Evolutionary conservation across 208 protist genomes (phyloP).

Genomic region (Crithidia bombi): DNA sequence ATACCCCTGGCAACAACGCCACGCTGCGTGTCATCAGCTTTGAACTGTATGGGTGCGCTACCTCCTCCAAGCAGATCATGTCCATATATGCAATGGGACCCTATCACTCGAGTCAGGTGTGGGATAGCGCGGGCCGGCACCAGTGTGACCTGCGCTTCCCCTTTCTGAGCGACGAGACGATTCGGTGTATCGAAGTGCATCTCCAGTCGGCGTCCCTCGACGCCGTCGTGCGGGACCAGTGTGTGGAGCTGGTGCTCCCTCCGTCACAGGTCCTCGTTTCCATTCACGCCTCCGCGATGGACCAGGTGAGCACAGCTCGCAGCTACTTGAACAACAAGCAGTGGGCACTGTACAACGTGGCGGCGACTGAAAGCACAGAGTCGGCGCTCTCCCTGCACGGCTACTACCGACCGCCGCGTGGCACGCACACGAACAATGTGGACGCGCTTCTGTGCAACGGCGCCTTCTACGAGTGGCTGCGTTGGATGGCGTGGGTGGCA

Average conservation of each 20-base stretch:
- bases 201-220: constrained; percentile 21
- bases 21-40: constrained; percentile 50
- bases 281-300: constrained; percentile 42
- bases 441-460: constrained; percentile 57
- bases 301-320: constrained; percentile 31
- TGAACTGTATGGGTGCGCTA: constrained; percentile 47
- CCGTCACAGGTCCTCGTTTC: constrained; percentile 30
- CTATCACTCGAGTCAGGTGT: constrained; percentile 29
- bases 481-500: constrained; percentile 50
- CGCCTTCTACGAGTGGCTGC: constrained; percentile 56
- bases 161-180: constrained; percentile 40
- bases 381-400: constrained; percentile 40
- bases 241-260: constrained; percentile 25
- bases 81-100: constrained; percentile 49
- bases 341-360: constrained; percentile 49
- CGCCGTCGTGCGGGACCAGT: constrained; percentile 23
- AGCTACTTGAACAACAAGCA: constrained; percentile 48
- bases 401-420: constrained; percentile 35
- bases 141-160: constrained; percentile 33
- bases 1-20: constrained; percentile 25
- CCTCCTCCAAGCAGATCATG: constrained; percentile 34
- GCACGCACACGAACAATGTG: constrained; percentile 31
- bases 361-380: neutral
- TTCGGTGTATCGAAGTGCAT: constrained; percentile 38
- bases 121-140: constrained; percentile 29